phyloP scores from a whole-genome alignment of 2,329 filamentous ascomycete genomes.

The Chaetomium sp. region DNA sequence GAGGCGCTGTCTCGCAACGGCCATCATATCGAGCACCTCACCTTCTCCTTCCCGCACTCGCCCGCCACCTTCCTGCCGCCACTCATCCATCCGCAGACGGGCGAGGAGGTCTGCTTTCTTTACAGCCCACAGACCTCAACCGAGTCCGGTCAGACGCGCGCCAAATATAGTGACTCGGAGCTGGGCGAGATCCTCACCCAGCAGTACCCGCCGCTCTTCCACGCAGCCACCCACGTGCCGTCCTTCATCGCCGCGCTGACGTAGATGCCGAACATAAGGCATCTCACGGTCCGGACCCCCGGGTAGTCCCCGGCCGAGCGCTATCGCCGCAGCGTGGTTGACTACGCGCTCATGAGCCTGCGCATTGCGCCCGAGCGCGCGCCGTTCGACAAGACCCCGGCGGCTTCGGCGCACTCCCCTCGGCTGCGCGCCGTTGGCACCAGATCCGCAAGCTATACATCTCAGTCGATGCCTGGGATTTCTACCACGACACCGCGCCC shows the following conservation, averaged over 20 bases:
- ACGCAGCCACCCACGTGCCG: constrained; percentile 79
- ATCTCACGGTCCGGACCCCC: constrained; percentile 71
- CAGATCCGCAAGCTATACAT: constrained; percentile 71
- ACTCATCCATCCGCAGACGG: constrained; percentile 70
- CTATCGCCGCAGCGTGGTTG: constrained; percentile 70
- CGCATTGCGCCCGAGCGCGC: constrained; percentile 76
- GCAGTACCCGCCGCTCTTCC: constrained; percentile 84
- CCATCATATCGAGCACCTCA: constrained; percentile 69
- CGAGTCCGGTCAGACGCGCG: constrained; percentile 53
- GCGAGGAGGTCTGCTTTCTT: constrained; percentile 71
- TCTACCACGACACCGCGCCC: constrained; percentile 49
- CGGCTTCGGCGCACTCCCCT: constrained; percentile 68
- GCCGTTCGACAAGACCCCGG: constrained; percentile 56
- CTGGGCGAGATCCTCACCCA: constrained; percentile 76
- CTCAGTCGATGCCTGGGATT: constrained; percentile 65
- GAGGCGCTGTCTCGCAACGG: constrained; percentile 72
- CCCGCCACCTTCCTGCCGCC: constrained; percentile 76
- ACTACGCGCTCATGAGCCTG: constrained; percentile 82
- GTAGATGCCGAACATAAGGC: constrained; percentile 61
- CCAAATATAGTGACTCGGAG: constrained; percentile 73
- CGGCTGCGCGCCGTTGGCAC: constrained; percentile 65
- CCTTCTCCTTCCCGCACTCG: constrained; percentile 70
- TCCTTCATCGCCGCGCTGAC: constrained; percentile 73
- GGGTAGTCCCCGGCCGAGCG: constrained; percentile 62
- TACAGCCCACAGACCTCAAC: constrained; percentile 71